Base-by-base conservation (phyloP, 2,329 filamentous ascomycete species). In the Dryadomyces quercus-mongolicae region DNA sequence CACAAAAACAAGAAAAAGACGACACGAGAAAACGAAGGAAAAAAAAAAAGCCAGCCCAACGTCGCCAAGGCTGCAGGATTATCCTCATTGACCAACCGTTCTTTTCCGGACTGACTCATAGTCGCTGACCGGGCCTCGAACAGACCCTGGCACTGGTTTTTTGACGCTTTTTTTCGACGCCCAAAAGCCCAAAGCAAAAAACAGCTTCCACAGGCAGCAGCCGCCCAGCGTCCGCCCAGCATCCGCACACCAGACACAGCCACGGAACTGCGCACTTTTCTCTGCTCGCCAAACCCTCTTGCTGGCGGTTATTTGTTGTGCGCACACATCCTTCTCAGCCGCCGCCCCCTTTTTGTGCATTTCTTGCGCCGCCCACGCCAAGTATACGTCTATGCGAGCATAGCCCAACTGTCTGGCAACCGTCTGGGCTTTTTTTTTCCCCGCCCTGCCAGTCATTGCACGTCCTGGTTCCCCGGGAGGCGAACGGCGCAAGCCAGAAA, bases 271-370 rank as follows among this genome's bases (percentile, higher is more conserved):
- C 25, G 8, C 25, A 31, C 25, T 31, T 31, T 31, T 18, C 43
- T 45, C 43, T 45, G 43, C 43, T 45, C 21, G 20, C n/a, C 43
- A 21, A 12, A 45, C 16, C 43, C 21, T 18, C 20, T 22, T 8
- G 25, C 22, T 49, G 46, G 46, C 46, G 36, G 36, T 16, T 22
- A 21, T 22, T 20, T 18, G 42, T 8, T 9, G 42, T 9, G 20
- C 44, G 44, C 45, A 48, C 20, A 9, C 44, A 3, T 34, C 18
- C 15, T 44, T 49, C 13, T 38, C 36, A 42, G 20, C 49, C 9
- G 36, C 49, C 20, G 36, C 49, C 38, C 49, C 49, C 49, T 31
- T 51, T 51, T 49, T 18, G 15, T 44, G 49, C 49, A 43, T 51
- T 7, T 43, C 18, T 25, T 25, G 21, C 38, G 18, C 18, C n/a